Conservation (phyloP, 2,329 filamentous ascomycete genomes). For the Geosmithia morbida region DNA sequence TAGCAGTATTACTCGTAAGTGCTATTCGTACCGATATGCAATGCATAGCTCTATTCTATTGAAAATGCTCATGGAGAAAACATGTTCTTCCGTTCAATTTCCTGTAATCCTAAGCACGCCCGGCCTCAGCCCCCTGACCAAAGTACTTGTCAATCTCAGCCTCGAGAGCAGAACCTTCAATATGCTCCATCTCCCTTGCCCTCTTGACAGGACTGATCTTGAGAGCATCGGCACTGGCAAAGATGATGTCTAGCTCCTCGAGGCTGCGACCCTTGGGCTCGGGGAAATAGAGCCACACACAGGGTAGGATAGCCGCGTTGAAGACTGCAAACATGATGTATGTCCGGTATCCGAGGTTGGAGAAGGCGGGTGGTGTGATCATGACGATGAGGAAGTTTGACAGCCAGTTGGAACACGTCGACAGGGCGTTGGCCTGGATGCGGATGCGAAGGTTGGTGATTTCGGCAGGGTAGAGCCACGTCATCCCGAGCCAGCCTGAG, state of each 20-base stretch:
- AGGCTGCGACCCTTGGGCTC: constrained; percentile 12
- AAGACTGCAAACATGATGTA: constrained; percentile 39
- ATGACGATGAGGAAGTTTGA: constrained; percentile 39
- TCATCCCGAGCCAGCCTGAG: constrained; percentile 39
- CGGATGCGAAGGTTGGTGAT: constrained; percentile 45
- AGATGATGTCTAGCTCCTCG: constrained; percentile 14
- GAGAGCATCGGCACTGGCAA: constrained; percentile 11
- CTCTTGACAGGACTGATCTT: constrained; percentile 11
- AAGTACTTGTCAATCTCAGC: constrained; percentile 14
- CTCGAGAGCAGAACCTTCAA: constrained; percentile 11
- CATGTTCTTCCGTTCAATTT: too few relatives aligned
- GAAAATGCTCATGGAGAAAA: too few relatives aligned
- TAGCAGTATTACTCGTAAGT: too few relatives aligned
- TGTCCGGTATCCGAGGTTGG: constrained; percentile 31
- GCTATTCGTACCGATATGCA: too few relatives aligned
- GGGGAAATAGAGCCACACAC: constrained; percentile 18
- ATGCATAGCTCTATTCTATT: too few relatives aligned
- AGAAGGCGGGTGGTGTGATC: constrained; percentile 60
- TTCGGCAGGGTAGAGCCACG: constrained; percentile 46
- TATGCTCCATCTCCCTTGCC: constrained; percentile 11
- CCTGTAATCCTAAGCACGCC: not conserved
- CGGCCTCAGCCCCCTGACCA: constrained; percentile 3
- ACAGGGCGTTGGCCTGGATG: constrained; percentile 38
- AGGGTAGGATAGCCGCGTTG: constrained; percentile 23
- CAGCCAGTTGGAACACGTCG: constrained; percentile 26